Conservation (phyloP, 495 filamentous ascomycete genomes). For the Penicillium ucsense region DNA sequence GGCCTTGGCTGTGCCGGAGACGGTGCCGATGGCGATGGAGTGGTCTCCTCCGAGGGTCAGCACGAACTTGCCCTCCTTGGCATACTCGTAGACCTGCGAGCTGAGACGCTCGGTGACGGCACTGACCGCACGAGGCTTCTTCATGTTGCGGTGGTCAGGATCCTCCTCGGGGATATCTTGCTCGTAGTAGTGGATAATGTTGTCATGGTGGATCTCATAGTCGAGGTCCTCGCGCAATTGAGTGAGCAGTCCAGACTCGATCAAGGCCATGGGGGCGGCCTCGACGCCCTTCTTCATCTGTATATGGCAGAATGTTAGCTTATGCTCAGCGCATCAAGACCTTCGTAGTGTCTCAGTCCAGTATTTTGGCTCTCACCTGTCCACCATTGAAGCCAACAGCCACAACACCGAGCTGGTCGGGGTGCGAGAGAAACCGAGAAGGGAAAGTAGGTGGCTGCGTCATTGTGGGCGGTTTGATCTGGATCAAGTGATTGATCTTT, state of each 20-base stretch:
- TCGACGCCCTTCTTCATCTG: conserved; percentile 91
- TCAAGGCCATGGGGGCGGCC: conserved; percentile 82
- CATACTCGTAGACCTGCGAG: conserved; percentile 79
- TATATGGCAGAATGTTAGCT: background rate
- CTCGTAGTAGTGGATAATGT: conserved; percentile 72
- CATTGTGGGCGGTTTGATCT: conserved; percentile 27
- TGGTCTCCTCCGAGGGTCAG: conserved; percentile 95
- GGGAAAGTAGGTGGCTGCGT: conserved; percentile 62
- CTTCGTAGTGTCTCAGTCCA: no score
- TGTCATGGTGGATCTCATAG: conserved; percentile 79
- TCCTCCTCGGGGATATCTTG: conserved; percentile 57
- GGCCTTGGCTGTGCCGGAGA: conserved; percentile 76
- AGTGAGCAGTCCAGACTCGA: conserved; percentile 76
- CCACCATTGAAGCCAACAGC: conserved; percentile 96
- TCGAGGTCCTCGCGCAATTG: conserved; percentile 77
- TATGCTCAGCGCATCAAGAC: background rate
- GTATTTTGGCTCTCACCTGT: conserved; percentile 50
- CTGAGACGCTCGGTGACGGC: conserved; percentile 74
- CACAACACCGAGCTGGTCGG: conserved; percentile 77
- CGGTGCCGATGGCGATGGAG: conserved; percentile 88
- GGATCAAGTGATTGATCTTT: no score
- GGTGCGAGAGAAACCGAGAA: conserved; percentile 71
- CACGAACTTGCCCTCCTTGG: conserved; percentile 74
- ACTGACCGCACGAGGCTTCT: conserved; percentile 80
- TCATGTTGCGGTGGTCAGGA: conserved; percentile 80